phyloP scores from a whole-genome alignment of 192 early-diverging fungal genomes.

The Endogone sp. region DNA sequence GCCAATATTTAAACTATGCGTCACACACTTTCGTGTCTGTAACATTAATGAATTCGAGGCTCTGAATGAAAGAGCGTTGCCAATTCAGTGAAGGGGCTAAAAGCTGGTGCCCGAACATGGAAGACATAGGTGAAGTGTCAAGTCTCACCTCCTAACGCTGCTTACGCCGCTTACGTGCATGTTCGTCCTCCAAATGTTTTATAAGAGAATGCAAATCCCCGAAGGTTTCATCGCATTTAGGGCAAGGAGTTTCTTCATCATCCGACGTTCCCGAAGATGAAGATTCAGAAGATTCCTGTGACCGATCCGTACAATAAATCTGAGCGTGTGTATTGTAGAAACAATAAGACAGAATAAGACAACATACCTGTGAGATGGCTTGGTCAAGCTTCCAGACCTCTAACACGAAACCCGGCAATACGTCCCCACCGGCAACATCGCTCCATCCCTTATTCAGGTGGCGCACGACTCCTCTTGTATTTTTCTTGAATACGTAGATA shows the following conservation, averaged over 20 bases:
- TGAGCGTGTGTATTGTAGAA: not conserved
- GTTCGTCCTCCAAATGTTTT: not conserved
- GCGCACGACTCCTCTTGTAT: not conserved
- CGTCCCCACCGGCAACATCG: conserved; percentile 6
- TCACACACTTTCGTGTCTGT: not conserved
- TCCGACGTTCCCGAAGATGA: conserved; percentile 1
- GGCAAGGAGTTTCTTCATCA: not conserved
- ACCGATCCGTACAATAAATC: not conserved
- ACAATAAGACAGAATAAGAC: conserved; percentile 10
- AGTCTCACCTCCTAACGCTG: not conserved
- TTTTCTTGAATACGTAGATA: conserved; percentile 12
- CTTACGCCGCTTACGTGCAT: not conserved
- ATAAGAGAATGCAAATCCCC: not conserved
- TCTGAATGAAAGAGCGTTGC: not conserved
- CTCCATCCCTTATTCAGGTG: conserved; percentile 6
- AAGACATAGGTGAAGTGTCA: not conserved
- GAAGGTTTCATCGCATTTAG: not conserved
- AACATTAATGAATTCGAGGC: not conserved
- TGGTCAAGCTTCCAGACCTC: conserved; percentile 14
- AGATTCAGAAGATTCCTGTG: conserved; percentile 2
- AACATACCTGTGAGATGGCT: conserved; percentile 9
- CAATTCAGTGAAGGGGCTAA: not conserved
- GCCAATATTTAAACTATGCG: not conserved
- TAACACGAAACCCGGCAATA: conserved; percentile 17
- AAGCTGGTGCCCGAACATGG: not conserved